Base-by-base conservation (phyloP, 768 basidiomycete species). In the Podaxis sp. region DNA sequence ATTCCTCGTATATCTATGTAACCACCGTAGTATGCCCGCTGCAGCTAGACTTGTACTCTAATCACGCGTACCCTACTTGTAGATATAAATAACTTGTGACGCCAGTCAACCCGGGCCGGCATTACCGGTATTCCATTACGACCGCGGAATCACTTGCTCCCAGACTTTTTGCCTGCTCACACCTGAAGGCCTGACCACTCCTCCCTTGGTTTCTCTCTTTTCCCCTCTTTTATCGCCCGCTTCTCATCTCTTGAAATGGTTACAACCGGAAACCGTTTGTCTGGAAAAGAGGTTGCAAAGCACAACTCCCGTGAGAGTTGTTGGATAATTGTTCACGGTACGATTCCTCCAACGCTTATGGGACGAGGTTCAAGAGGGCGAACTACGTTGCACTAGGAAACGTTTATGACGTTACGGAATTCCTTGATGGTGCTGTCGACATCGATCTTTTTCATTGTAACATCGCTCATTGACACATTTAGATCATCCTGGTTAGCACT, bases 261-360 rank as follows among this genome's bases (percentile, higher is more conserved):
- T 54, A 59, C 65, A 55, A 9, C 51, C 25, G 64, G 29, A 52
- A 55, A 51, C 40, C 60, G 67, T 40, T 60, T 75, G 43, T 71
- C 72, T 41, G 73, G 70, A 59, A 55, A 72, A 56, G 68, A 71
- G 38, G 70, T 76, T 41, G 71, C 74, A 37, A 65, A 70, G 58
- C 75, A 76, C 56, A 71, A 71, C 61, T 69, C 40, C 51, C 66
- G 74, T n/a, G 69, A 75, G 38, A 76, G 75, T 58, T 76, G 75
- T 61, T 76, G 75, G 75, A 92, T 94, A 63, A 92, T 94, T 61
- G 89, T 94, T 0, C 91, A 94, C 66, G 89, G 91, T 88, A 65
- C 43, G 78, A 25, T 13, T 38, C 29, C n/a, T 24, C 25, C 17
- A 41, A 15, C 36, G 29, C 3, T 33, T 22, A 15, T n/a, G 22